Evolutionary conservation across 1,284 basidiomycete species (phyloP).

Genomic region (Apiotrichum laibachii): DNA sequence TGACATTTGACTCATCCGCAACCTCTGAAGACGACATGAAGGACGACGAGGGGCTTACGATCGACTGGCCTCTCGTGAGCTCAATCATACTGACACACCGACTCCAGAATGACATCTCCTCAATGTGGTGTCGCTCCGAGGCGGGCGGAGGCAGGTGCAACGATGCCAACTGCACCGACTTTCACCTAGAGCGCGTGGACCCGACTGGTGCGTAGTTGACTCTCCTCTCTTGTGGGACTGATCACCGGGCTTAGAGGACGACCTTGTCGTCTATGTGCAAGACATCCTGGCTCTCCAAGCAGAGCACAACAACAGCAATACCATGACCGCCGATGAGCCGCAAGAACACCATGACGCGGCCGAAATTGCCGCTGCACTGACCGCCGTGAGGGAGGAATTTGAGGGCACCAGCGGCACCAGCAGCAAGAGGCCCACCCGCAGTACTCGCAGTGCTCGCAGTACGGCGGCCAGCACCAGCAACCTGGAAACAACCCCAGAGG

Average conservation of each 20-base stretch:
- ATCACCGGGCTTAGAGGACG: slow-evolving; percentile 29
- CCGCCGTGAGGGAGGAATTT: slow-evolving; percentile 10
- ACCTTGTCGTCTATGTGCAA: slow-evolving; percentile 34
- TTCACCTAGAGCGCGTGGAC: slow-evolving; percentile 32
- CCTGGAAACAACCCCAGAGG: not conserved
- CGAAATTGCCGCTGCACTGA: slow-evolving; percentile 11
- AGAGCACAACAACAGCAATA: not conserved
- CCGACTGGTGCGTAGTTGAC: slow-evolving; percentile 35
- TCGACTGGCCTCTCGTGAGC: slow-evolving; percentile 31
- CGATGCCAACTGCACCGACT: slow-evolving; percentile 32
- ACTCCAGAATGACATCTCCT: slow-evolving; percentile 26
- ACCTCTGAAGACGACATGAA: not conserved
- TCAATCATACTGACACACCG: slow-evolving; percentile 42
- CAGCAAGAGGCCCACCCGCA: not conserved
- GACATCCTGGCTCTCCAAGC: slow-evolving; percentile 9
- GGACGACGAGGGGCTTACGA: not conserved
- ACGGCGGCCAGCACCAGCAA: not conserved
- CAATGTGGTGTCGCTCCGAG: slow-evolving; percentile 36
- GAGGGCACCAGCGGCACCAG: not conserved
- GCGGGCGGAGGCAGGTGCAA: slow-evolving; percentile 40
- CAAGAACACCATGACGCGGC: not conserved
- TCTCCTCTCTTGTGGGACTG: slow-evolving; percentile 2
- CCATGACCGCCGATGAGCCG: not conserved
- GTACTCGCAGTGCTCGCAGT: not conserved
- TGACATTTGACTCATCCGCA: not conserved